Conservation (phyloP, 768 basidiomycete genomes). For the Pleurotus giganteus region DNA sequence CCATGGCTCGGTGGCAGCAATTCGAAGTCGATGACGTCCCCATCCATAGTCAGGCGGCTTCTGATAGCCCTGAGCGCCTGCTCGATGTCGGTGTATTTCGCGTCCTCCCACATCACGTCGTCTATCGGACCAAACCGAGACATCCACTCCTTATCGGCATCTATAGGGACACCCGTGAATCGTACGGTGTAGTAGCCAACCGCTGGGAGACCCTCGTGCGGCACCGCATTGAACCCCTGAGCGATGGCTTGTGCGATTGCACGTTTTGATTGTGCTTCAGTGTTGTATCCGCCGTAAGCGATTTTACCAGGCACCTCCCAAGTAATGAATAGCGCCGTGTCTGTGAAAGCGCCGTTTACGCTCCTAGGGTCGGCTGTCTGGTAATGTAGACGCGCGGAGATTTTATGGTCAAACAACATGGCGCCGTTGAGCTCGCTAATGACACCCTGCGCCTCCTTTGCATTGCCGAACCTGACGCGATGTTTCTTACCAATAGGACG, state of each 20-base stretch:
- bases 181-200: constrained; percentile 61
- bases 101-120: constrained; percentile 38
- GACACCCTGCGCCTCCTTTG: constrained; percentile 4
- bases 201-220: constrained; percentile 58
- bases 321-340: constrained; percentile 53
- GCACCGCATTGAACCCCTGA: constrained; percentile 35
- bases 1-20: constrained; percentile 51
- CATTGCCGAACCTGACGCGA: constrained; percentile 1
- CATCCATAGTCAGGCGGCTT: constrained; percentile 30
- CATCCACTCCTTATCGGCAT: constrained; percentile 34
- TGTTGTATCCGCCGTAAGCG: constrained; percentile 65
- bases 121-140: constrained; percentile 33
- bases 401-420: constrained; percentile 30
- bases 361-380: constrained; percentile 28
- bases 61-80: constrained; percentile 40
- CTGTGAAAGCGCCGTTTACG: constrained; percentile 42
- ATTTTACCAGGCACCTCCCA: constrained; percentile 58
- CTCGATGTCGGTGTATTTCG: constrained; percentile 36
- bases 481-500: not conserved
- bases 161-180: constrained; percentile 45
- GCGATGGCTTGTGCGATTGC: constrained; percentile 46
- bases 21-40: constrained; percentile 39
- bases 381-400: constrained; percentile 39
- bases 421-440: constrained; percentile 44
- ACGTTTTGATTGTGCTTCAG: constrained; percentile 42